Percentiles rank a stretch among this genome's conserved stretches.
Conservation (phyloP, 1,284 basidiomycete genomes). For the Fomitopsis betulina region DNA sequence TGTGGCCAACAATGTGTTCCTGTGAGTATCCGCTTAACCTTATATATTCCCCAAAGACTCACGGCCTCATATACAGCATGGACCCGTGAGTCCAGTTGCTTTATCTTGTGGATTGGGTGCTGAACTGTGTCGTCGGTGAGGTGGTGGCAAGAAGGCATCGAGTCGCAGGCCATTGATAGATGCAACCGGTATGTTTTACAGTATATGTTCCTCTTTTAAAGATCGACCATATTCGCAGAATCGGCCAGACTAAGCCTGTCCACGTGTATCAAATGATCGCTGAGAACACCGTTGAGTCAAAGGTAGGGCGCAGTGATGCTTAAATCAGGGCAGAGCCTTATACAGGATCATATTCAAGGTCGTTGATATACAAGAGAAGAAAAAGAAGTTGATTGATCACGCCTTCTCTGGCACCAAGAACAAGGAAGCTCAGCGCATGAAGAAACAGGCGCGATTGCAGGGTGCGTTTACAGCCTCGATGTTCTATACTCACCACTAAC, state of each 20-base stretch:
- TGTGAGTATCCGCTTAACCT: conserved; percentile 46
- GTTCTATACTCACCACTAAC: not conserved
- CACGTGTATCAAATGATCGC: conserved; percentile 87
- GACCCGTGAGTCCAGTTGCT: conserved; percentile 62
- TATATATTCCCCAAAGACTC: not conserved
- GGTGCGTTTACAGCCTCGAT: conserved; percentile 28
- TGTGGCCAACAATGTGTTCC: conserved; percentile 84
- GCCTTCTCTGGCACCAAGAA: conserved; percentile 76
- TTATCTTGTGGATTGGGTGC: conserved; percentile 6
- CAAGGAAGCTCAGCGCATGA: conserved; percentile 64
- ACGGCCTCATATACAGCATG: conserved; percentile 46
- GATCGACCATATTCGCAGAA: conserved; percentile 35
- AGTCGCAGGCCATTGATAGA: conserved; percentile 85
- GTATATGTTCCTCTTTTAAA: conserved; percentile 18
- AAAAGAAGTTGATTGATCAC: conserved; percentile 69
- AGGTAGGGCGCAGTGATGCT: conserved; percentile 35
- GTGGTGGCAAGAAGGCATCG: conserved; percentile 87
- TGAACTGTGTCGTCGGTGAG: conserved; percentile 27
- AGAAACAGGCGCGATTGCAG: conserved; percentile 70
- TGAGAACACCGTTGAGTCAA: conserved; percentile 82
- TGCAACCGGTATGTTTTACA: conserved; percentile 43
- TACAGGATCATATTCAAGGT: conserved; percentile 36
- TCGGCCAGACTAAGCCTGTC: conserved; percentile 78
- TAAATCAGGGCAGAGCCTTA: not conserved
- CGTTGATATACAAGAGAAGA: conserved; percentile 79